Evolutionary conservation across 176 grass and related monocot genomes (phyloP).

Genomic region (Paspalum notatum): DNA sequence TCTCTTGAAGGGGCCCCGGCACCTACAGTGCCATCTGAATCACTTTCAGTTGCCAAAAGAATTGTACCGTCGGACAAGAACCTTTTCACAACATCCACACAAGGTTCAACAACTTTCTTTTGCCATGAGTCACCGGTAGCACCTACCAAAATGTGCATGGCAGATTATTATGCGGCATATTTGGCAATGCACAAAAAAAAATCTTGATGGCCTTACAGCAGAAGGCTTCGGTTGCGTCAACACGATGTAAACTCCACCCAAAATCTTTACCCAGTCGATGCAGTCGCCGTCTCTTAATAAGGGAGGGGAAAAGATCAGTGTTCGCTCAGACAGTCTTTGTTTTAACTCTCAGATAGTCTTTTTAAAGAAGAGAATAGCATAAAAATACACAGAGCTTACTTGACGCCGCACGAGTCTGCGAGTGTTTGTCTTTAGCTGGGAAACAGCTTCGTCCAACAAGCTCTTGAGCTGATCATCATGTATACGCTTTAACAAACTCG

Average conservation of each 20-base stretch:
- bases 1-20: constrained; percentile 48
- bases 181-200: background rate
- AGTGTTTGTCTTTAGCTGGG: constrained; percentile 83
- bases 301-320: too few relatives aligned
- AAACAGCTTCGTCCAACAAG: constrained; percentile 69
- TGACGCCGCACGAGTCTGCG: constrained; percentile 79
- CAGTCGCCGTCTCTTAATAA: constrained; percentile 56
- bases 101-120: constrained; percentile 57
- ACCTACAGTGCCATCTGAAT: constrained; percentile 5
- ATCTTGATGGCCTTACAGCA: constrained; percentile 45
- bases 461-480: constrained; percentile 56
- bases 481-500: constrained; percentile 9
- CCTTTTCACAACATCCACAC: constrained; percentile 54
- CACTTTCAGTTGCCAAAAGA: background rate
- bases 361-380: constrained; percentile 16
- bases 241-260: constrained; percentile 76
- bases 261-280: constrained; percentile 68
- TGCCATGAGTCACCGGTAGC: constrained; percentile 58
- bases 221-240: constrained; percentile 89
- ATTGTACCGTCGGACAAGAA: constrained; percentile 58
- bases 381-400: constrained; percentile 52
- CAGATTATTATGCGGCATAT: background rate
- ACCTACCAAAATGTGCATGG: constrained; percentile 48
- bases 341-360: constrained; percentile 6
- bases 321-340: background rate